Evolutionary conservation across 176 grass and related monocot species (phyloP).

Genomic region (Carex scoparia): DNA sequence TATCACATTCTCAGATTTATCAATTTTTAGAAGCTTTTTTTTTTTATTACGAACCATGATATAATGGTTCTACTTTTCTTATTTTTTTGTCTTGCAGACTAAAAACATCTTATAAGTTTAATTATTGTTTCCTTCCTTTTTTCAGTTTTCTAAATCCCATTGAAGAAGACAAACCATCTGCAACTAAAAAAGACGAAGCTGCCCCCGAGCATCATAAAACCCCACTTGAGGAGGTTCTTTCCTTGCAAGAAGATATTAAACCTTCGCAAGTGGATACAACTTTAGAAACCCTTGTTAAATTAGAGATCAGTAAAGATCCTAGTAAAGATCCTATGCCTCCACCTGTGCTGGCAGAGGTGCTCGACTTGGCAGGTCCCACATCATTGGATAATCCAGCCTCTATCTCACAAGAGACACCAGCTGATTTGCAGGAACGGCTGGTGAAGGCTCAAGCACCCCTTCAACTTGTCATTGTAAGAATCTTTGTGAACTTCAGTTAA

Average conservation of each 20-base stretch:
- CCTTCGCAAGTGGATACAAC: constrained; percentile 18
- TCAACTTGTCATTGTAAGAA: constrained; percentile 43
- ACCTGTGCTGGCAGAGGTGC: constrained; percentile 44
- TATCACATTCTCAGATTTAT: background rate
- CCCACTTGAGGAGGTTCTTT: constrained; percentile 45
- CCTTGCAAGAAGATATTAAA: constrained; percentile 37
- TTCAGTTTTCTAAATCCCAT: constrained; percentile 27
- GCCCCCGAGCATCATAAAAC: constrained; percentile 25
- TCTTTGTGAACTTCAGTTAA: background rate
- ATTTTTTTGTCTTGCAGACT: background rate
- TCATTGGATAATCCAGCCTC: constrained; percentile 21
- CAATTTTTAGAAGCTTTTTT: background rate
- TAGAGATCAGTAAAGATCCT: constrained; percentile 48
- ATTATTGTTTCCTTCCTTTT: background rate
- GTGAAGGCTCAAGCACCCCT: constrained; percentile 37
- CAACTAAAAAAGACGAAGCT: constrained; percentile 26
- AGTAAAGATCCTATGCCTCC: constrained; percentile 41
- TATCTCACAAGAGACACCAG: constrained; percentile 24
- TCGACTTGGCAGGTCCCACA: constrained; percentile 28
- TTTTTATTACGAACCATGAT: background rate
- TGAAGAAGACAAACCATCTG: constrained; percentile 31
- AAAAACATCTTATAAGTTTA: background rate
- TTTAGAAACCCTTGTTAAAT: constrained; percentile 30
- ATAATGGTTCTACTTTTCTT: background rate
- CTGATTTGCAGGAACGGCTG: constrained; percentile 38